These are phyloP conservation scores for Aschersonia sp. DNA, from an alignment of 2,329 filamentous ascomycete genomes.

Conservation along the genomic window DNA sequence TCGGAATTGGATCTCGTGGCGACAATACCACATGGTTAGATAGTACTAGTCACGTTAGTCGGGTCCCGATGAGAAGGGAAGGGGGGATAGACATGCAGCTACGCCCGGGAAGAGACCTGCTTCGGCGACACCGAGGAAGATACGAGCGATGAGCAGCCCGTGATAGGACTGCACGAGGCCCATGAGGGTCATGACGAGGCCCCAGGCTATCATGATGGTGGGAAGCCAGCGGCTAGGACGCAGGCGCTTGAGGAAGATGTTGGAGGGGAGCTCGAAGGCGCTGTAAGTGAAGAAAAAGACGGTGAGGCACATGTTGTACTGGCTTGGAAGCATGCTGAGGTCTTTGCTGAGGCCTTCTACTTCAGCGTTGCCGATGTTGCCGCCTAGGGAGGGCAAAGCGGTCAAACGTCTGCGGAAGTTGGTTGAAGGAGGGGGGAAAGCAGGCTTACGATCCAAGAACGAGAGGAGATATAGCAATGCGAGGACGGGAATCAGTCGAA, in stretches of 20 bases:
- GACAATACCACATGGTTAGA: slow-evolving; percentile 43
- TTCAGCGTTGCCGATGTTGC: slow-evolving; percentile 54
- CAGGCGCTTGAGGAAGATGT: slow-evolving; percentile 60
- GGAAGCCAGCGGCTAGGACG: slow-evolving; percentile 64
- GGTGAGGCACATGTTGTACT: slow-evolving; percentile 57
- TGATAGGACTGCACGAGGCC: slow-evolving; percentile 34
- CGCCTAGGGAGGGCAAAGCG: slow-evolving; percentile 17
- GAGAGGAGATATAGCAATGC: slow-evolving; percentile 53
- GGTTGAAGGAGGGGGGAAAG: neutral
- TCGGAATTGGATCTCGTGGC: slow-evolving; percentile 38
- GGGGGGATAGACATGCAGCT: slow-evolving; percentile 17
- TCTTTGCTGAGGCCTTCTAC: slow-evolving; percentile 41
- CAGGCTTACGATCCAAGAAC: slow-evolving; percentile 43
- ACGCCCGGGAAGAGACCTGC: slow-evolving; percentile 54
- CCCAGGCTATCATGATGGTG: slow-evolving; percentile 55
- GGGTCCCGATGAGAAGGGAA: neutral
- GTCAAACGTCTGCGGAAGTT: neutral
- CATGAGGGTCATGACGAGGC: slow-evolving; percentile 34
- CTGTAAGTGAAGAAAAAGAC: slow-evolving; percentile 73
- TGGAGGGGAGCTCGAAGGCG: slow-evolving; percentile 63
- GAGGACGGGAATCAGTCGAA: slow-evolving; percentile 45
- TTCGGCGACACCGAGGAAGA: slow-evolving; percentile 52
- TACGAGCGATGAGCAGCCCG: slow-evolving; percentile 32
- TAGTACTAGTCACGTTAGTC: slow-evolving; percentile 24
- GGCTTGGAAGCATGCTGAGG: slow-evolving; percentile 40